phyloP scores from a whole-genome alignment of 805 yeast genomes.

The Alloascoidea africana region DNA sequence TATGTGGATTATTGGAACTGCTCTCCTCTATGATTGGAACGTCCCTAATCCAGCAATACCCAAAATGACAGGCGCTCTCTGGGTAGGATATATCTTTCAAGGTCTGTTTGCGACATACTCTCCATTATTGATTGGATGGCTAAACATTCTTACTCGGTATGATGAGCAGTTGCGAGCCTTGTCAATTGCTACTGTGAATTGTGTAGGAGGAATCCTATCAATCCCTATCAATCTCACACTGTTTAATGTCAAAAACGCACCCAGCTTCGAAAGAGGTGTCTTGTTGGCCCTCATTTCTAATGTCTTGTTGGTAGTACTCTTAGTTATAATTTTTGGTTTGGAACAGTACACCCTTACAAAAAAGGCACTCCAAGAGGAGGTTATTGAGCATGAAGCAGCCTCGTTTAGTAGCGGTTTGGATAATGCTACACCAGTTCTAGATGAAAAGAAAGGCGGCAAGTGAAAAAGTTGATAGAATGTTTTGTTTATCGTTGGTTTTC shows the following conservation, averaged over 20 bases:
- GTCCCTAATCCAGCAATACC: not conserved
- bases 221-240: not conserved
- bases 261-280: not conserved
- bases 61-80: not conserved
- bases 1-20: not conserved
- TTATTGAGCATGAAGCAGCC: too few relatives aligned
- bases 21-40: not conserved
- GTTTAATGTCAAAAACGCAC: not conserved
- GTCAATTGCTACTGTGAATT: not conserved
- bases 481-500: too few relatives aligned
- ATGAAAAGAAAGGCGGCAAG: too few relatives aligned
- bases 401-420: too few relatives aligned
- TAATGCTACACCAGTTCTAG: too few relatives aligned
- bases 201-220: not conserved
- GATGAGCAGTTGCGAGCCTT: not conserved
- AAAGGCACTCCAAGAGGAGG: too few relatives aligned
- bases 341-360: slow-evolving; percentile 1
- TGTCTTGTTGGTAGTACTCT: not conserved
- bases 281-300: not conserved
- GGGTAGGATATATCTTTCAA: not conserved
- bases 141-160: not conserved
- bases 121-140: not conserved
- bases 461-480: too few relatives aligned
- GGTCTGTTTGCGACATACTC: not conserved
- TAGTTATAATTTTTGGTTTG: not conserved